Conservation (phyloP, 2,329 filamentous ascomycete genomes). For the Fusarium armeniacum region DNA sequence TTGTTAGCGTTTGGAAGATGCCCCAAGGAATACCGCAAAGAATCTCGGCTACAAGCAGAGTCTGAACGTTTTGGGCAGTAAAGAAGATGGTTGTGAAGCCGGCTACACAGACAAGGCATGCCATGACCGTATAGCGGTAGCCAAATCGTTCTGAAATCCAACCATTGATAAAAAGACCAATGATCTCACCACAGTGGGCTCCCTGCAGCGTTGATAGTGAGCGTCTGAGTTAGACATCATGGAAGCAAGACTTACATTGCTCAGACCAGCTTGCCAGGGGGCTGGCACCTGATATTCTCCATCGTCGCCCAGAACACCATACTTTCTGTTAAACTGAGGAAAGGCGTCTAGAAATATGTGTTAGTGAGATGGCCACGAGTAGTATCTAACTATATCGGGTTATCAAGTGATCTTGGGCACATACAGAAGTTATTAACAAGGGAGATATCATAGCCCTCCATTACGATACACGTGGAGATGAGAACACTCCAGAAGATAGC, state of each 20-base stretch:
- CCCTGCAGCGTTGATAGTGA: constrained; percentile 55
- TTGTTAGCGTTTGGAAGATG: constrained; percentile 70
- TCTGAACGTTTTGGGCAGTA: constrained; percentile 71
- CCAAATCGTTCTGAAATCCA: constrained; percentile 75
- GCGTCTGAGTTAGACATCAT: not conserved
- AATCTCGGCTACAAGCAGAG: constrained; percentile 72
- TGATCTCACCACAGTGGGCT: constrained; percentile 72
- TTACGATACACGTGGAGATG: constrained; percentile 45
- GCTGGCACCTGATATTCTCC: constrained; percentile 70
- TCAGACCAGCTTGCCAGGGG: constrained; percentile 73
- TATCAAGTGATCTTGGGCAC: constrained; percentile 9
- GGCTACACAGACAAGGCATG: constrained; percentile 66
- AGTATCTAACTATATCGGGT: constrained; percentile 10
- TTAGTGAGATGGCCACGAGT: constrained; percentile 21
- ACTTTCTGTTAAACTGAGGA: constrained; percentile 70
- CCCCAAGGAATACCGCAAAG: constrained; percentile 74
- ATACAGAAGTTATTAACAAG: constrained; percentile 46
- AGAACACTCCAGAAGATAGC: constrained; percentile 45
- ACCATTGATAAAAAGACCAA: constrained; percentile 76
- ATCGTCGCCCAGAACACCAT: constrained; percentile 62
- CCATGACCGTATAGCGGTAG: constrained; percentile 75
- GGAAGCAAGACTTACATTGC: constrained; percentile 59
- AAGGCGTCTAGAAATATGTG: constrained; percentile 61
- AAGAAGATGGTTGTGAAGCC: constrained; percentile 75
- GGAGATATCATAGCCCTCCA: constrained; percentile 46